Evolutionary conservation across 306 rosid genomes (phyloP), one percentile per base, ranked within the genome.

Genomic region (Medicago ruthenica): DNA sequence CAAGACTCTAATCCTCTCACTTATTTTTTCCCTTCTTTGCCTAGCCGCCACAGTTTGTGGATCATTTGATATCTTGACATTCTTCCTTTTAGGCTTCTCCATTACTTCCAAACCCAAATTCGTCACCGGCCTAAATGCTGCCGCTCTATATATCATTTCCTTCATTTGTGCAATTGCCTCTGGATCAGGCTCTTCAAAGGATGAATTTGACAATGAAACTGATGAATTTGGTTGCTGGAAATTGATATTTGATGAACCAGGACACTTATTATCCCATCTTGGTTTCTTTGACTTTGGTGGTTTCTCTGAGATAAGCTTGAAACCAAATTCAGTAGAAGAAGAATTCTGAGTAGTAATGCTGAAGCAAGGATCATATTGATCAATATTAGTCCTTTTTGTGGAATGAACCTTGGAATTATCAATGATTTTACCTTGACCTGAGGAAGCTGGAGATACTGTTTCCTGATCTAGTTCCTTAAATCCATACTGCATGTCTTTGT

Each of bases 31-130:
- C 79, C 99, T 89, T 82, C 98, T 87, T 71, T 89, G 92, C 71
- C 99, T 92, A 45, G 99, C 99, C 51, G 99, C 99, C 66, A 90
- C 97, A 6, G 99, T 96, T 67, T 96, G 99, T 45, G 99, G 99
- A 62, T 96, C 99, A n/a, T 76, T 61, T 54, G 99, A 96, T 60
- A 96, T 88, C 83, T 76, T 89, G 5, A 96, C 96, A 73, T 96
- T 96, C 90, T 92, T 96, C 80, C 99, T 90, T 77, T 86, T 92
- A 0, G 98, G 97, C 88, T 84, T 92, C 68, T 92, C 98, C 65
- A 85, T 85, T 65, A 78, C 78, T 58, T 96, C 99, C 58, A 86
- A 4, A 1, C 93, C 97, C 67, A 96, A 87, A 80, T 87, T 88
- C 89, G 90, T 87, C 88, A 96, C 98, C 3, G 98, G 99, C 83